Conservation (phyloP, 169 alveolate genomes). For the Amoebophrya sp. region DNA sequence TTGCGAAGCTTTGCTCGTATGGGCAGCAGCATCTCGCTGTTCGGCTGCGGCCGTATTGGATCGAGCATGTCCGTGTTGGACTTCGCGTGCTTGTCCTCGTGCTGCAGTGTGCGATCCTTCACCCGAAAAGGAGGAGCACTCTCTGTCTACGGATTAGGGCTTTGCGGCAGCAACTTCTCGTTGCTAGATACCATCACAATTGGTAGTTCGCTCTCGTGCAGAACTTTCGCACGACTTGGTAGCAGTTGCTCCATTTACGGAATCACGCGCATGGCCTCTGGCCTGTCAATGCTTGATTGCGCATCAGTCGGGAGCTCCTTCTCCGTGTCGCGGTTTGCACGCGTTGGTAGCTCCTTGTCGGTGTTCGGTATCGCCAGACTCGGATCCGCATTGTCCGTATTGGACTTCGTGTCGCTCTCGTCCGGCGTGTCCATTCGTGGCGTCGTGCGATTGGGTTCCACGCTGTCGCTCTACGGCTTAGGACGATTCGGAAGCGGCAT, state of each 20-base stretch:
- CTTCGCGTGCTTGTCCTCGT: background rate
- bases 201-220: slow-evolving; percentile 24
- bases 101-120: slow-evolving; percentile 11
- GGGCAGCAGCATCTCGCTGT: background rate
- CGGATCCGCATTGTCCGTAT: background rate
- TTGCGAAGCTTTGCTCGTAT: background rate
- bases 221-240: background rate
- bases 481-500: slow-evolving; percentile 22
- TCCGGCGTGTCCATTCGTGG: background rate
- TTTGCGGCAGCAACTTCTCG: background rate
- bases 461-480: background rate
- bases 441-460: slow-evolving; percentile 12
- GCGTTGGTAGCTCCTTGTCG: slow-evolving; percentile 30
- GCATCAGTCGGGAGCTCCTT: background rate
- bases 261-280: background rate
- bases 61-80: background rate
- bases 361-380: slow-evolving; percentile 34
- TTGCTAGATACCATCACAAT: slow-evolving; percentile 7
- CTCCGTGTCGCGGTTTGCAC: background rate
- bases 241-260: background rate
- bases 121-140: background rate
- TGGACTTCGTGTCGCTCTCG: background rate
- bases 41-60: slow-evolving; percentile 6
- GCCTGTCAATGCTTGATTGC: background rate
- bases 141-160: background rate